Evolutionary conservation across 176 grass and related monocot genomes (phyloP), one percentile per base, ranked within the genome.

Genomic region (Aegilops umbellulata): DNA sequence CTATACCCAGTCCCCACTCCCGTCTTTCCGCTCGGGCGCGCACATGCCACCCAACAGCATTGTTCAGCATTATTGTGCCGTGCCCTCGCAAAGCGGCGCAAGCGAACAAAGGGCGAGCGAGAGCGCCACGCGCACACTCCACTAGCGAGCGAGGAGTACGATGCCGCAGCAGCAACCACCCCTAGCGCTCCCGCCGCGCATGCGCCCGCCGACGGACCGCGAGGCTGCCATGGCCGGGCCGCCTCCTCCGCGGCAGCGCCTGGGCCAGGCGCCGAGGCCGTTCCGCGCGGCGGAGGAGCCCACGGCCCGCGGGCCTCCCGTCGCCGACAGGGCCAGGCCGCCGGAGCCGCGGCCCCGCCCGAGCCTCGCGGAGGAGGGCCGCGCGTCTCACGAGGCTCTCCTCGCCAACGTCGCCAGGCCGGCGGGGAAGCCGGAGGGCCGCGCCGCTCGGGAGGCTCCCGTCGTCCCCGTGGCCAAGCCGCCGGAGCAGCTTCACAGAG

Each of bases 171-270:
- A 27, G 26, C 60, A 61, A 61, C 60, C 22, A 61, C 60, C 60
- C 53, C 53, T 76, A 1, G 44, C 73, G 25, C 73, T 76, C 44
- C 73, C 73, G 16, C 79, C 79, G 42, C 79, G 62, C 25, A 81
- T 81, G 79, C 79, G 64, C 11, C 1, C 80, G 80, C 65, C 80
- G 73, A 49, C 71, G 46, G 71, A 75, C 46, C 71, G 41, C 71
- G 71, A 49, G 41, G 24, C 71, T 25, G 41, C 70, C 70, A 3
- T 8, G 41, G 7, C 71, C 71, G 46, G 71, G 7, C 44, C 73
- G 15, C 72, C 71, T 7, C 71, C 39, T 14, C 65, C 47, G 14
- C 77, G 14, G n/a, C 57, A 39, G 77, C 57, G 36, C 22, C 57
- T 76, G 24, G 73, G 73, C 7, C 44, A 53, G 73, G 44, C 42